phyloP scores from a whole-genome alignment of 1,284 basidiomycete species.

The Xerocomus nothofagi region DNA sequence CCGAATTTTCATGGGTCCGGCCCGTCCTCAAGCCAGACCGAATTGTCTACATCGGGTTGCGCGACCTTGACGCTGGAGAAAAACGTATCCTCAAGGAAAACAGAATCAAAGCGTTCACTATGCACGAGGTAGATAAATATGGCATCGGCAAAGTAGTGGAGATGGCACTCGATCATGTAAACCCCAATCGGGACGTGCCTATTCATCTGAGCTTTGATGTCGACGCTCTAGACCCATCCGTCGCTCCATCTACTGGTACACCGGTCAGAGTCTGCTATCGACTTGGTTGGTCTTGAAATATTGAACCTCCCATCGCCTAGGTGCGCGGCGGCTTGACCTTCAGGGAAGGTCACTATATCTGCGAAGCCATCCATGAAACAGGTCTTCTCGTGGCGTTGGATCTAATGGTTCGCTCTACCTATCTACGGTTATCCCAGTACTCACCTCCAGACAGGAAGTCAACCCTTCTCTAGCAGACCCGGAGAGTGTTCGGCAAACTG shows the following conservation, averaged over 20 bases:
- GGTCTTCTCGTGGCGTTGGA: constrained; percentile 90
- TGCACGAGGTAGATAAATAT: constrained; percentile 98
- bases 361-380: constrained; percentile 92
- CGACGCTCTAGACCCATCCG: constrained; percentile 90
- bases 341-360: constrained; percentile 97
- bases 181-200: constrained; percentile 79
- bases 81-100: constrained; percentile 85
- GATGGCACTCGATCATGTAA: constrained; percentile 94
- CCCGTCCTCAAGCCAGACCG: constrained; percentile 70
- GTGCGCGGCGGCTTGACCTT: constrained; percentile 96
- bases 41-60: constrained; percentile 92
- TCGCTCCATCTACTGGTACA: constrained; percentile 95
- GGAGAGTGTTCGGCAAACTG: constrained; percentile 80
- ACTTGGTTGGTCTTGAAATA: background rate
- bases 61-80: constrained; percentile 92
- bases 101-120: constrained; percentile 92
- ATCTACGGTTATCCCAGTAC: background rate
- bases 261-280: constrained; percentile 53
- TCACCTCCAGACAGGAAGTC: constrained; percentile 70
- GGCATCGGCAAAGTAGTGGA: constrained; percentile 96
- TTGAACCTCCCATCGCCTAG: constrained; percentile 34
- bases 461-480: constrained; percentile 86
- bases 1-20: constrained; percentile 81
- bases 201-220: constrained; percentile 98
- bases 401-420: constrained; percentile 68